phyloP scores from a whole-genome alignment of 2,329 filamentous ascomycete species.

The Lachnellula subtilissima region DNA sequence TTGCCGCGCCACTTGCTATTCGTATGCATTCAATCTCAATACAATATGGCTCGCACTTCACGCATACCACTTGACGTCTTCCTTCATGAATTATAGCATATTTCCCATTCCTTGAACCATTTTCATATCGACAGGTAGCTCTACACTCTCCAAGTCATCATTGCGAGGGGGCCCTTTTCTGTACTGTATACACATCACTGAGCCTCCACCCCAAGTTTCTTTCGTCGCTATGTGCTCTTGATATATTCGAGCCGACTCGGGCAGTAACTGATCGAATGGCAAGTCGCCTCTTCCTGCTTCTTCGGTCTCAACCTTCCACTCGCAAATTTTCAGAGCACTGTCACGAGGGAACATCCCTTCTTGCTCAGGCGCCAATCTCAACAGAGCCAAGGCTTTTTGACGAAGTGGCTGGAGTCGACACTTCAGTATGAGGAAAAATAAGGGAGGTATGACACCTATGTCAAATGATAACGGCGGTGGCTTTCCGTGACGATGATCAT shows the following conservation, averaged over 20 bases:
- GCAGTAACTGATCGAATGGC: conserved; percentile 1
- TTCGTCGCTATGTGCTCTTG: conserved; percentile 3
- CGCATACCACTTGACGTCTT: no score
- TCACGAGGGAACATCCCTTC: conserved; percentile 20
- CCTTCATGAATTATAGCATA: background rate
- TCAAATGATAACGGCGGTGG: conserved; percentile 12
- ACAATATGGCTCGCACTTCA: no score
- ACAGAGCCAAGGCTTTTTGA: conserved; percentile 5
- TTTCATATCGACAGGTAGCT: background rate
- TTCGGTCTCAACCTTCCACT: conserved; percentile 36
- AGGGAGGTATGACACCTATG: conserved; percentile 14
- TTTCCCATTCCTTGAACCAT: background rate
- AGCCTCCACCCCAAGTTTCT: background rate
- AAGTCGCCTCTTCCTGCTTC: conserved; percentile 22
- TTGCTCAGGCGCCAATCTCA: conserved; percentile 11
- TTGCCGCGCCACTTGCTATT: no score
- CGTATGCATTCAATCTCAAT: no score
- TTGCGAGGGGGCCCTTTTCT: background rate
- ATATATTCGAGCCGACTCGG: conserved; percentile 10
- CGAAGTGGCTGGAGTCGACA: conserved; percentile 8
- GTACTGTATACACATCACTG: background rate
- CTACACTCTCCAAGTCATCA: background rate
- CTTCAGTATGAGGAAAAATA: conserved; percentile 12
- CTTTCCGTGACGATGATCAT: conserved; percentile 7
- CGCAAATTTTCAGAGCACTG: conserved; percentile 29